These are phyloP conservation scores for Chaetomium cochliodes DNA, from an alignment of 495 filamentous ascomycete genomes.

Conservation along the genomic window DNA sequence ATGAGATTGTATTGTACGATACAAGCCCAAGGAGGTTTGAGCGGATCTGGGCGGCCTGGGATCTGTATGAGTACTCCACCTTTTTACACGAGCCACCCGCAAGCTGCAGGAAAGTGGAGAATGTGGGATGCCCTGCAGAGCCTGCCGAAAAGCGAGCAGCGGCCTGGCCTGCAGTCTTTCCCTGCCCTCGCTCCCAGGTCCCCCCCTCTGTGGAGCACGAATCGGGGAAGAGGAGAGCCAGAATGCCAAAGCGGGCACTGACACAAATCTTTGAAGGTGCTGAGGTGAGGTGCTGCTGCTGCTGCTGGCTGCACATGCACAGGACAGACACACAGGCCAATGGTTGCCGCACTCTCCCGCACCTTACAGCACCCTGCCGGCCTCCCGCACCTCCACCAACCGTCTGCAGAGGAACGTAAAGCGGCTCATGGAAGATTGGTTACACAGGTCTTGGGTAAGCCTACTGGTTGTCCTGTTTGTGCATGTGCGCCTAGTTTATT, in stretches of 20 bases:
- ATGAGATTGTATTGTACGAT: constrained; percentile 16
- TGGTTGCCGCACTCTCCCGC: background rate
- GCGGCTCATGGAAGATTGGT: constrained; percentile 22
- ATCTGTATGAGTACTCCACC: constrained; percentile 24
- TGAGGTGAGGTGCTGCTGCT: no score
- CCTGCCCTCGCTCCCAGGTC: no score
- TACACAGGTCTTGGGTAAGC: background rate
- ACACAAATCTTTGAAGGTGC: no score
- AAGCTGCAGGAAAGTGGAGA: background rate
- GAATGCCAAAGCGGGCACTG: no score
- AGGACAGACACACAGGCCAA: background rate
- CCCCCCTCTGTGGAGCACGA: background rate
- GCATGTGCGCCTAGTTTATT: background rate
- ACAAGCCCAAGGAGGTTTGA: constrained; percentile 15
- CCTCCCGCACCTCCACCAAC: background rate
- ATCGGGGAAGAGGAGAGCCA: background rate
- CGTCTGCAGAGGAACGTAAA: background rate
- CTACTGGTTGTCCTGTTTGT: background rate
- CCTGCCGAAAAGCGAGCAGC: constrained; percentile 9
- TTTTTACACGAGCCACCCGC: constrained; percentile 18
- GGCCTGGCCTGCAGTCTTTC: background rate
- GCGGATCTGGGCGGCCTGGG: constrained; percentile 16
- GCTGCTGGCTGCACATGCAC: background rate
- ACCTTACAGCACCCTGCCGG: background rate
- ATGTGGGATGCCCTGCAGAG: background rate